These are phyloP conservation scores for Copromyces sp. DNA, from an alignment of 495 filamentous ascomycete species.

Conservation along the genomic window DNA sequence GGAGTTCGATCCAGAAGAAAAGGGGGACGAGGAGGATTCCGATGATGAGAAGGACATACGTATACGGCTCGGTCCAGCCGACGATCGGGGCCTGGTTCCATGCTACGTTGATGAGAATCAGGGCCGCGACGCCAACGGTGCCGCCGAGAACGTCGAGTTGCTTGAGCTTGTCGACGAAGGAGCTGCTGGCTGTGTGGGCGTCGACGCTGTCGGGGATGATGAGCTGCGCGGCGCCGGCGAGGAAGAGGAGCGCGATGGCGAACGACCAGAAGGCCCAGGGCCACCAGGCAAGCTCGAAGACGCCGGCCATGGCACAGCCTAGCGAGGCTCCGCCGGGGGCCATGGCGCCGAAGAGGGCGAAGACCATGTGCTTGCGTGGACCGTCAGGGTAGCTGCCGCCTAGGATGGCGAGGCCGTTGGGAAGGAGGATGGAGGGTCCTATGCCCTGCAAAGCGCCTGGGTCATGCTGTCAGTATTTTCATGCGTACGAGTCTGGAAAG, in stretches of 20 bases:
- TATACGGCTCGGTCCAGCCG: conserved; percentile 47
- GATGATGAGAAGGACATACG: conserved; percentile 45
- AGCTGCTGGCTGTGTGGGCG: conserved; percentile 13
- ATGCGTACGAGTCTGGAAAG: neutral
- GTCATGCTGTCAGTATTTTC: neutral
- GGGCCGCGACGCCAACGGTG: conserved; percentile 40
- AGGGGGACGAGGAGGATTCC: conserved; percentile 38
- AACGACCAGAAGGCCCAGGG: conserved; percentile 56
- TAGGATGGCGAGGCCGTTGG: conserved; percentile 50
- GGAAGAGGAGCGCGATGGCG: conserved; percentile 36
- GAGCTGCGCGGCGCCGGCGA: conserved; percentile 30
- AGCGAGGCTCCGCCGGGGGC: conserved; percentile 46
- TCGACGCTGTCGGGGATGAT: conserved; percentile 30
- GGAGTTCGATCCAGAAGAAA: conserved; percentile 44
- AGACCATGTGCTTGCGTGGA: conserved; percentile 50
- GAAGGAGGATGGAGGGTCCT: conserved; percentile 49
- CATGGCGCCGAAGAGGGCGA: conserved; percentile 52
- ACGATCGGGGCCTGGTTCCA: conserved; percentile 53
- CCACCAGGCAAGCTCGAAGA: conserved; percentile 54
- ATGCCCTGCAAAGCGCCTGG: conserved; percentile 48
- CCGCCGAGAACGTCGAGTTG: conserved; percentile 43
- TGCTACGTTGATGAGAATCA: conserved; percentile 49
- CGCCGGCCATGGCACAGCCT: conserved; percentile 37
- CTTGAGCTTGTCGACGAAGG: conserved; percentile 9
- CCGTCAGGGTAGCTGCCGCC: conserved; percentile 46